Conservation (phyloP, 805 yeast genomes). For the Ogataea trehaloabstinens region DNA sequence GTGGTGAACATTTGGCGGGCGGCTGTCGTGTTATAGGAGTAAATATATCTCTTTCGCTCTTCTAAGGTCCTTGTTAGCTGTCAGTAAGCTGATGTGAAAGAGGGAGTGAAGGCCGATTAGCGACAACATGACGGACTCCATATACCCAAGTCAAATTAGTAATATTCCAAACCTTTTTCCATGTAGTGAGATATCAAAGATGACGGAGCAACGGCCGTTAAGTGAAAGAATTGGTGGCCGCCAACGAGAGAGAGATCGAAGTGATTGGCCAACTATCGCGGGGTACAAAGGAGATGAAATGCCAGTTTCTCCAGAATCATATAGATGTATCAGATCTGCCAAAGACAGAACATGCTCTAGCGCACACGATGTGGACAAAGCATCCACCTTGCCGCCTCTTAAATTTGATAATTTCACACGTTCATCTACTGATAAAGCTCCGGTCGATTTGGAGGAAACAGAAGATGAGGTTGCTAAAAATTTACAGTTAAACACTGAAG, state of each 20-base stretch:
- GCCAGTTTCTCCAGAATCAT: constrained; percentile 10
- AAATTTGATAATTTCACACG: constrained; percentile 6
- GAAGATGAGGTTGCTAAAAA: neutral
- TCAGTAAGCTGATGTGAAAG: neutral
- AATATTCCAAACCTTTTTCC: too few species aligned
- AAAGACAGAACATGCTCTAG: constrained; percentile 3
- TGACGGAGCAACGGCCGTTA: neutral
- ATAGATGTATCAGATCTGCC: constrained; percentile 4
- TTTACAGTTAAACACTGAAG: neutral
- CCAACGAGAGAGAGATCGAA: constrained; percentile 2
- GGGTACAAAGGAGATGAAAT: constrained; percentile 4
- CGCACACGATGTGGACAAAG: neutral
- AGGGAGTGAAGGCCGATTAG: too few species aligned
- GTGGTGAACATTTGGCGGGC: neutral
- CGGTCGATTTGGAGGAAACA: neutral
- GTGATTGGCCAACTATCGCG: constrained; percentile 6
- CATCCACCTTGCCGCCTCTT: constrained; percentile 5
- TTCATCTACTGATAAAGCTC: constrained; percentile 2
- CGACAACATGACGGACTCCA: too few species aligned
- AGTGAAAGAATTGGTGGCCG: constrained; percentile 3
- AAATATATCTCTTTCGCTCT: neutral
- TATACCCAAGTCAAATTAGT: too few species aligned
- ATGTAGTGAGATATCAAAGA: neutral
- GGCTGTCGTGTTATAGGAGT: neutral
- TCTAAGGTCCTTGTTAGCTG: neutral